A percentile compares a stretch with the other conserved stretches of the same genome.
Evolutionary conservation across 768 basidiomycete species (phyloP).

Genomic region (Mycena albidolilacea): DNA sequence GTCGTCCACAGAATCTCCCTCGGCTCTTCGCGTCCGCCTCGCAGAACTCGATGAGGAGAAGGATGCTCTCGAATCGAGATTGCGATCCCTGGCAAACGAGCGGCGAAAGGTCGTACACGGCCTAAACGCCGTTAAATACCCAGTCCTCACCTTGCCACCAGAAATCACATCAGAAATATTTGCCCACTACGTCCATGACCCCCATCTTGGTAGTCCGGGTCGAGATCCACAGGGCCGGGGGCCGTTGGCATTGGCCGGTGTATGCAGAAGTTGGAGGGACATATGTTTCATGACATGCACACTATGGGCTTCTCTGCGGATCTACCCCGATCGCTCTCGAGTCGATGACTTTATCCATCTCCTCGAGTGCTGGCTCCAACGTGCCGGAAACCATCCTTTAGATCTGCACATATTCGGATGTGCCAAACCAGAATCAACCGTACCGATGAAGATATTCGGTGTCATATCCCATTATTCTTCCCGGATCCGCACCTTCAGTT

Average conservation of each 20-base stretch:
- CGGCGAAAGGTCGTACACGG: not conserved
- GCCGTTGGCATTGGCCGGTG: slow-evolving; percentile 17
- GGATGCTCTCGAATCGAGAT: slow-evolving; percentile 12
- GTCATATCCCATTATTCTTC: not conserved
- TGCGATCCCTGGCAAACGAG: not conserved
- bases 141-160: slow-evolving; percentile 23
- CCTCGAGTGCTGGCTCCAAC: slow-evolving; percentile 19
- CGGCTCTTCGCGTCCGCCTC: slow-evolving; percentile 25
- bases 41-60: slow-evolving; percentile 22
- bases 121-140: slow-evolving; percentile 15
- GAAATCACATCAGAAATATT: slow-evolving; percentile 28
- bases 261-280: slow-evolving; percentile 25
- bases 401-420: slow-evolving; percentile 7
- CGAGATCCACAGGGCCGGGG: not conserved
- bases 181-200: slow-evolving; percentile 8
- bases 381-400: slow-evolving; percentile 16
- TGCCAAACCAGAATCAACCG: not conserved
- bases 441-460: not conserved
- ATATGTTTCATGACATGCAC: not conserved
- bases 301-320: slow-evolving; percentile 14
- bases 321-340: not conserved
- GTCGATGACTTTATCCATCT: not conserved
- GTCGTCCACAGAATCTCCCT: not conserved
- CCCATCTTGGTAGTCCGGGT: slow-evolving; percentile 13
- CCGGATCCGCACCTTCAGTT: not conserved